Percentiles rank a stretch among this genome's conserved stretches.
Conservation (phyloP, 805 yeast genomes). For the Debaryomyces tyrocola region DNA sequence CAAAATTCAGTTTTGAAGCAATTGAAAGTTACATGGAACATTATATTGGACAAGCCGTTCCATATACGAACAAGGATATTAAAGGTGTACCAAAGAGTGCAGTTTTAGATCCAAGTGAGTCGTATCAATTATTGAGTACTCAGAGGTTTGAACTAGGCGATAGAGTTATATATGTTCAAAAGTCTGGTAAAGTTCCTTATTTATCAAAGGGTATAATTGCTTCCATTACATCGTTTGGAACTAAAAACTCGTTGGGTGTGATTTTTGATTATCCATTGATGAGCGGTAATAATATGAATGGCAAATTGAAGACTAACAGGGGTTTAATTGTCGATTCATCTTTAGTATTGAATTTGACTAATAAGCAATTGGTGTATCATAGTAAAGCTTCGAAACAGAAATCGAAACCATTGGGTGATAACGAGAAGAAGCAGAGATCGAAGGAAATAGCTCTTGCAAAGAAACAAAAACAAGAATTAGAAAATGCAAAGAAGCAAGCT, state of each 20-base stretch:
- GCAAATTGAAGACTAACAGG: constrained; percentile 72
- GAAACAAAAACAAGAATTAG: constrained; percentile 7
- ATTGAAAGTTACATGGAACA: constrained; percentile 64
- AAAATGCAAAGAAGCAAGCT: constrained; percentile 7
- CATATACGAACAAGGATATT: constrained; percentile 52
- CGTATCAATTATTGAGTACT: constrained; percentile 65
- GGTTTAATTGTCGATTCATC: constrained; percentile 84
- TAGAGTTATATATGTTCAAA: constrained; percentile 80
- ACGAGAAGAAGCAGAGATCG: constrained; percentile 17
- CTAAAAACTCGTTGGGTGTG: constrained; percentile 67
- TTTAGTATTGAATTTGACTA: constrained; percentile 72
- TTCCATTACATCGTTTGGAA: constrained; percentile 56
- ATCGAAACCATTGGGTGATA: constrained; percentile 22
- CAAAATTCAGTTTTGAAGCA: constrained; percentile 59
- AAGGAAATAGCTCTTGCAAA: constrained; percentile 6
- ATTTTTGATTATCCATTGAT: constrained; percentile 81
- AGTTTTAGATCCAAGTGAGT: constrained; percentile 69
- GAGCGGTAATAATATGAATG: constrained; percentile 81
- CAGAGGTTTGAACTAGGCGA: constrained; percentile 88
- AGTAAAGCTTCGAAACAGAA: constrained; percentile 56
- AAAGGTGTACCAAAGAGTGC: constrained; percentile 86
- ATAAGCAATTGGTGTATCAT: constrained; percentile 74
- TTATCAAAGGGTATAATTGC: constrained; percentile 90
- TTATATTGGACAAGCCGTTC: constrained; percentile 45
- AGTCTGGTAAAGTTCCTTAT: constrained; percentile 85